Conservation (phyloP, 495 filamentous ascomycete species). For the Talaromyces liani region DNA sequence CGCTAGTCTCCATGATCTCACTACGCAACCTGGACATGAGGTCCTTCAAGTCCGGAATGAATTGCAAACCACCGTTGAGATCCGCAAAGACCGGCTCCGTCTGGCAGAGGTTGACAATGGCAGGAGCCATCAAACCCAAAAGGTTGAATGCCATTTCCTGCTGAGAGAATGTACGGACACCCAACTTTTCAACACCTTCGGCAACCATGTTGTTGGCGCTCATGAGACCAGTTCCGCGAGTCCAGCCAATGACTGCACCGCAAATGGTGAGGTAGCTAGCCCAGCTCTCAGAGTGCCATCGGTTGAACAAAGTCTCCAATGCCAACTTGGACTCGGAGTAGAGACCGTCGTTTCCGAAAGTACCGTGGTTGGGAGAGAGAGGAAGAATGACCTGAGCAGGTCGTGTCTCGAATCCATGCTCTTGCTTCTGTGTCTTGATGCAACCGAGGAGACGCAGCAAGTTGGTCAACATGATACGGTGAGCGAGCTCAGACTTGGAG, state of each 20-base stretch:
- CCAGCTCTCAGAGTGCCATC: slow-evolving; percentile 98
- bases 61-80: slow-evolving; percentile 94
- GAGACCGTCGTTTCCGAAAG: slow-evolving; percentile 94
- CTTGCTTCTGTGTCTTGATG: slow-evolving; percentile 83
- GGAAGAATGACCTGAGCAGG: slow-evolving; percentile 95
- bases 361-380: slow-evolving; percentile 95
- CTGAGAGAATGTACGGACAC: slow-evolving; percentile 97
- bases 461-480: slow-evolving; percentile 99
- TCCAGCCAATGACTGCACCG: slow-evolving; percentile 98
- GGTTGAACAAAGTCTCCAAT: slow-evolving; percentile 95
- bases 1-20: slow-evolving; percentile 88
- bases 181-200: slow-evolving; percentile 91
- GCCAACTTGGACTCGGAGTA: slow-evolving; percentile 98
- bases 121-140: slow-evolving; percentile 90
- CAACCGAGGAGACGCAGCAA: slow-evolving; percentile 81
- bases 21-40: slow-evolving; percentile 84
- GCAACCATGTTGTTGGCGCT: slow-evolving; percentile 96
- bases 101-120: slow-evolving; percentile 93
- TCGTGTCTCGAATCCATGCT: slow-evolving; percentile 83
- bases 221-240: slow-evolving; percentile 96
- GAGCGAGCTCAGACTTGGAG: slow-evolving; percentile 95
- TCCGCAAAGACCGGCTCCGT: slow-evolving; percentile 93
- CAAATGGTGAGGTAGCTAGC: slow-evolving; percentile 97
- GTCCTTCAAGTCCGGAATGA: slow-evolving; percentile 94
- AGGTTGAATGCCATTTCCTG: slow-evolving; percentile 99